phyloP scores from a whole-genome alignment of 768 basidiomycete species.

The Termitomyces bulborhizus region DNA sequence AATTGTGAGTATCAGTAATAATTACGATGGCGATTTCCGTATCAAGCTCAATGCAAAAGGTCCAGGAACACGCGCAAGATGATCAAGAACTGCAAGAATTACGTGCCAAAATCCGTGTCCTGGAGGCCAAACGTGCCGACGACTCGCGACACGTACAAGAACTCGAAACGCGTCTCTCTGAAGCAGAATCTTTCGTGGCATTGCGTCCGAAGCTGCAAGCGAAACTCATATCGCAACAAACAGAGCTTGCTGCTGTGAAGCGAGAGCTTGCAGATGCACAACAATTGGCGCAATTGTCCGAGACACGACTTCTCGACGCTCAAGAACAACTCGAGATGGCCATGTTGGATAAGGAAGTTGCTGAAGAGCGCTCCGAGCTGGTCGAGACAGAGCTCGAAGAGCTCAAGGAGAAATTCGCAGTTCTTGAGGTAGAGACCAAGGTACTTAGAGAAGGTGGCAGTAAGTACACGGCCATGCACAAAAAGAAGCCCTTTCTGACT shows the following conservation, averaged over 20 bases:
- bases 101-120: slow-evolving; percentile 72
- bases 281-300: slow-evolving; percentile 66
- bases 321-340: slow-evolving; percentile 93
- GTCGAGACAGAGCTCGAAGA: slow-evolving; percentile 76
- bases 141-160: slow-evolving; percentile 80
- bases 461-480: slow-evolving; percentile 8
- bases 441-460: slow-evolving; percentile 55
- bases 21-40: background rate
- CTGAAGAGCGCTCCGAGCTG: slow-evolving; percentile 85
- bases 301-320: slow-evolving; percentile 66
- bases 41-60: background rate
- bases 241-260: slow-evolving; percentile 70
- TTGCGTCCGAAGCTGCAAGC: slow-evolving; percentile 88
- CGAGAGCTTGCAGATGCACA: slow-evolving; percentile 73
- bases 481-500: background rate
- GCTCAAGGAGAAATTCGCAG: slow-evolving; percentile 69
- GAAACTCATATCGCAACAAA: slow-evolving; percentile 75
- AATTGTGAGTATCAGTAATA: slow-evolving; percentile 4
- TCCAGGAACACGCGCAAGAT: slow-evolving; percentile 27
- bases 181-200: slow-evolving; percentile 78
- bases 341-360: slow-evolving; percentile 93
- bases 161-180: slow-evolving; percentile 77
- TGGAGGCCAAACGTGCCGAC: slow-evolving; percentile 84
- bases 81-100: slow-evolving; percentile 74
- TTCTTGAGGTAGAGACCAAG: slow-evolving; percentile 77